Base-by-base conservation (phyloP, 1,284 basidiomycete species). In the Boletus smithii region DNA sequence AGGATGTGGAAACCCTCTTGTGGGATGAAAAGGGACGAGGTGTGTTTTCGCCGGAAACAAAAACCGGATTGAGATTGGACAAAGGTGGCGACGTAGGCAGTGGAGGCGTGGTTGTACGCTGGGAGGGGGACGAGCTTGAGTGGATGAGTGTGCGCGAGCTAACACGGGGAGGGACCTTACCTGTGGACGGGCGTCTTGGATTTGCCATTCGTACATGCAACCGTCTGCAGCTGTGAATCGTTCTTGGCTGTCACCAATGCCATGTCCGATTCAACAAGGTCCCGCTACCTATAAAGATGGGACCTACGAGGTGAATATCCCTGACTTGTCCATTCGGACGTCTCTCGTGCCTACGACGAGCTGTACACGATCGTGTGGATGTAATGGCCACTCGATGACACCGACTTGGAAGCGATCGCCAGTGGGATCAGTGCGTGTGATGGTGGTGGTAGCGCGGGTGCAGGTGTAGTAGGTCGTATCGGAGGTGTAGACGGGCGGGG, bases 31-130 rank as follows among this genome's bases (percentile, higher is more conserved):
- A 69, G 52, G 10, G 61, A 56, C 2, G 64, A 56, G 4, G 50
- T 49, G 14, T 48, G 40, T 48, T 53, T 64, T 3, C 61, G 61
- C 8, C 44, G 32, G 9, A 48, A 42, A 39, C 53, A 59, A 29
- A 47, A 53, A 9, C 53, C 54, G 7, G 52, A 54, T 0, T 53
- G 46, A 2, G 62, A 60, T 9, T 51, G 50, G 14, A 60, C 40
- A 44, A 63, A 70, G 8, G 59, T 58, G n/a, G 69, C 68, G 14
- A 68, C 45, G 32, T 49, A 54, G 20, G 57, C 53, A 3, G 53
- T 11, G 3, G 49, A 49, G 2, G 43, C 3, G 10, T 32, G 32
- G n/a, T 27, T 27, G 17, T 18, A 8, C 1, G 38, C 24, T 1
- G 40, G 37, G 2, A 68, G 32, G 3, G 61, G 63, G 2, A 67